These are phyloP conservation scores for Globisporangium heterothallicum DNA, from an alignment of 352 stramenopile genomes.

Conservation along the genomic window DNA sequence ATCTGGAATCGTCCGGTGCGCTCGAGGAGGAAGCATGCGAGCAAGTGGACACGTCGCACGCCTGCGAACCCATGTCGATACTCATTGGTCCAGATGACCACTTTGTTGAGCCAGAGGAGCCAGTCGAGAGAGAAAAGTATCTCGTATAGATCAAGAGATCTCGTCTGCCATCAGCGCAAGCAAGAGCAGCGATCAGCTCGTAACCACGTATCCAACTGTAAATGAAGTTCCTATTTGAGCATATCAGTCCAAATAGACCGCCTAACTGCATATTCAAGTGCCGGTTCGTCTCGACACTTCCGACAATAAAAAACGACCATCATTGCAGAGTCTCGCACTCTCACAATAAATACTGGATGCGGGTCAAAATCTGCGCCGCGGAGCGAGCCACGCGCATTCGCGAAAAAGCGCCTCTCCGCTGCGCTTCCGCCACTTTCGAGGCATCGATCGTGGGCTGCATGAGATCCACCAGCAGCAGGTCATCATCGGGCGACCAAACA, in stretches of 20 bases:
- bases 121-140: not conserved
- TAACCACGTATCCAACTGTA: not conserved
- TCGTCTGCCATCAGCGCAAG: not conserved
- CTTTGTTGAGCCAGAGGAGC: not conserved
- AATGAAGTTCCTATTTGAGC: not conserved
- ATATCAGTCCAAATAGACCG: not conserved
- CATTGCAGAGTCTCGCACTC: not conserved
- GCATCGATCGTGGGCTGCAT: conserved; percentile 5
- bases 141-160: conserved; percentile 1
- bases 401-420: conserved; percentile 27
- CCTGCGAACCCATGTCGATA: conserved; percentile 8
- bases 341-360: conserved; percentile 64
- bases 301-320: too few relatives aligned
- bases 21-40: not conserved
- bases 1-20: not conserved
- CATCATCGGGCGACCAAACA: conserved; percentile 49
- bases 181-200: too few relatives aligned
- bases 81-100: conserved; percentile 1
- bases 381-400: conserved; percentile 32
- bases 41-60: conserved; percentile 5
- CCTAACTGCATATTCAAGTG: too few relatives aligned
- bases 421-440: conserved; percentile 18
- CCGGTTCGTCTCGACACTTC: too few relatives aligned
- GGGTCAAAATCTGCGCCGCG: conserved; percentile 36
- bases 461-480: conserved; percentile 34